Evolutionary conservation across 768 basidiomycete genomes (phyloP).

Genomic region (Amanita fuliginea): DNA sequence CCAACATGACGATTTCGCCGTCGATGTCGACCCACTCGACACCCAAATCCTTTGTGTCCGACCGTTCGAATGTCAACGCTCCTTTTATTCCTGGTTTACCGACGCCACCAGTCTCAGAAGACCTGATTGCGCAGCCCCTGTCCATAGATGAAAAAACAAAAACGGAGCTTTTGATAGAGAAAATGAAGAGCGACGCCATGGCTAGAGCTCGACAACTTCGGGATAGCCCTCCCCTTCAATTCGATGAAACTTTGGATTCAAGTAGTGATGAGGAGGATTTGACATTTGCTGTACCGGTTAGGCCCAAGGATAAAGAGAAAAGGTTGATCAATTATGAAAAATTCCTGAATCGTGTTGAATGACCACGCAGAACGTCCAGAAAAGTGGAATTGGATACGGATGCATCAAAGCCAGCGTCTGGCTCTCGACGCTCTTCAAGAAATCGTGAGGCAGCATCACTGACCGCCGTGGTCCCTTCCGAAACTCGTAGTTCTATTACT

Average conservation of each 20-base stretch:
- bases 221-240: constrained; percentile 24
- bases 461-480: neutral
- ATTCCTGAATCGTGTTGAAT: neutral
- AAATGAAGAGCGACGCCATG: constrained; percentile 53
- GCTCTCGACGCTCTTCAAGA: neutral
- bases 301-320: constrained; percentile 4
- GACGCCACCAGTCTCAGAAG: constrained; percentile 12
- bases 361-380: neutral
- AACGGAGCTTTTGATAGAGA: constrained; percentile 47
- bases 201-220: constrained; percentile 35
- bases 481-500: neutral
- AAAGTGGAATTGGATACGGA: neutral
- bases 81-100: neutral
- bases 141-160: constrained; percentile 31
- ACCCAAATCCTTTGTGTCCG: neutral
- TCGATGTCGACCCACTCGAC: neutral
- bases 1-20: neutral
- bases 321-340: neutral
- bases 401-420: neutral
- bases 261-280: constrained; percentile 37
- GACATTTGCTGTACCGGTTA: neutral
- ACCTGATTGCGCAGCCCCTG: constrained; percentile 10
- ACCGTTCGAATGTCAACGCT: neutral
- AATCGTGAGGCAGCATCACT: neutral
- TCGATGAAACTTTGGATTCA: constrained; percentile 36